Evolutionary conservation across 2,329 filamentous ascomycete genomes (phyloP).

Genomic region (Knoxdaviesia proteae): DNA sequence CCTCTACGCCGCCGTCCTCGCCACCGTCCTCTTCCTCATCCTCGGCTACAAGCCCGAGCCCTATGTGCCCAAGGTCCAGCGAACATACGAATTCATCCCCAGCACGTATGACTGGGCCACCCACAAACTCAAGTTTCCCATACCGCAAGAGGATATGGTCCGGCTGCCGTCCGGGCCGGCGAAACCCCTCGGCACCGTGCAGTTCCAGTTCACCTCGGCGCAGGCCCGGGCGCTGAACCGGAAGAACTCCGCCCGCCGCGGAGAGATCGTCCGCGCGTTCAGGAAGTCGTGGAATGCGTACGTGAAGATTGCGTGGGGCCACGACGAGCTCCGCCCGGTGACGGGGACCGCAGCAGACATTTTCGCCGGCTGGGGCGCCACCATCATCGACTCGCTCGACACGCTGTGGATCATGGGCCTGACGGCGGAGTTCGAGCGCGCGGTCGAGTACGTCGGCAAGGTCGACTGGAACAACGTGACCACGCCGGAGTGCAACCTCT

Average conservation of each 20-base stretch:
- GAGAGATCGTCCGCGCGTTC: conserved; percentile 28
- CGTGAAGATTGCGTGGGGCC: conserved; percentile 39
- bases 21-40: conserved; percentile 36
- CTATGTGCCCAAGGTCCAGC: conserved; percentile 56
- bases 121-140: conserved; percentile 5
- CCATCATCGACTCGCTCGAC: conserved; percentile 46
- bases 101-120: conserved; percentile 8
- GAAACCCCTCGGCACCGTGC: neutral
- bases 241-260: conserved; percentile 9
- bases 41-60: conserved; percentile 29
- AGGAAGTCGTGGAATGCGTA: conserved; percentile 38
- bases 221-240: neutral
- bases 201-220: neutral
- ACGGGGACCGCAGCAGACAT: conserved; percentile 29
- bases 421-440: conserved; percentile 41
- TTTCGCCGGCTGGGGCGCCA: conserved; percentile 48
- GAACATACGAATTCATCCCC: conserved; percentile 1
- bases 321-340: conserved; percentile 40
- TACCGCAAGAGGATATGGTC: conserved; percentile 6
- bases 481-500: conserved; percentile 33
- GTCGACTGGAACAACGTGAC: conserved; percentile 40
- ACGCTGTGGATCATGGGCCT: conserved; percentile 56
- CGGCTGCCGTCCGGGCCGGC: conserved; percentile 3
- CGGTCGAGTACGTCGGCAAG: conserved; percentile 31
- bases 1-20: conserved; percentile 19